phyloP scores from a whole-genome alignment of 371 early-diverging fungal genomes.

The Rhizopus delemar region DNA sequence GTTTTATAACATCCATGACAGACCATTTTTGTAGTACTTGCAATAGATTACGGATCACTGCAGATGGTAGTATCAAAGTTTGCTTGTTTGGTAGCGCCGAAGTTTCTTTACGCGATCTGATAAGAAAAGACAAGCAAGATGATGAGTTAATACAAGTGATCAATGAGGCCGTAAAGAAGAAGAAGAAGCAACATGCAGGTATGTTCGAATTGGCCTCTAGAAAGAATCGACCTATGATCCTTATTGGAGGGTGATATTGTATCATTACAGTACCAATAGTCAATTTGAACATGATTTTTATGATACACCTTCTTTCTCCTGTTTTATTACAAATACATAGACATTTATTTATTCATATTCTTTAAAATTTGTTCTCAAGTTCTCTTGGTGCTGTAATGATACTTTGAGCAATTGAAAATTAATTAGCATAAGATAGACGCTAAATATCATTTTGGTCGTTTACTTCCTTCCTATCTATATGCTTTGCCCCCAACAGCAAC shows the following conservation, averaged over 20 bases:
- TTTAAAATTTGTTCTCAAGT: not conserved
- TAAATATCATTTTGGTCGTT: not conserved
- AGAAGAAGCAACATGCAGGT: conserved; percentile 91
- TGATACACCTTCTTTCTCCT: not conserved
- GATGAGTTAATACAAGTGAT: conserved; percentile 70
- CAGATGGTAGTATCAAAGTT: conserved; percentile 92
- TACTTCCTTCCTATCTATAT: not conserved
- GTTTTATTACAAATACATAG: conserved; percentile 3
- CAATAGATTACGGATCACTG: conserved; percentile 89
- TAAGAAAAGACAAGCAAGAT: conserved; percentile 69
- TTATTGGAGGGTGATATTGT: conserved; percentile 80
- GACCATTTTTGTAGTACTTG: conserved; percentile 93
- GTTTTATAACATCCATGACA: conserved; percentile 96
- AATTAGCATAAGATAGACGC: not conserved
- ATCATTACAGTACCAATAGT: conserved; percentile 7
- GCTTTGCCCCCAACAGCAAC: not conserved
- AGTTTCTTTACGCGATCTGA: conserved; percentile 78
- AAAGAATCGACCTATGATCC: conserved; percentile 93
- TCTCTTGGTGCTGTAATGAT: conserved; percentile 17
- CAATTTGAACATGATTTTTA: not conserved
- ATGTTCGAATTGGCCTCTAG: conserved; percentile 77
- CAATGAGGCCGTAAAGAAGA: conserved; percentile 78
- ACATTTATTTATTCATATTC: not conserved
- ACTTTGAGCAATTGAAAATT: not conserved
- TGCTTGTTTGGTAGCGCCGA: conserved; percentile 92